These are phyloP conservation scores for Aspergillus sp. DNA, from an alignment of 2,329 filamentous ascomycete genomes.

Conservation along the genomic window DNA sequence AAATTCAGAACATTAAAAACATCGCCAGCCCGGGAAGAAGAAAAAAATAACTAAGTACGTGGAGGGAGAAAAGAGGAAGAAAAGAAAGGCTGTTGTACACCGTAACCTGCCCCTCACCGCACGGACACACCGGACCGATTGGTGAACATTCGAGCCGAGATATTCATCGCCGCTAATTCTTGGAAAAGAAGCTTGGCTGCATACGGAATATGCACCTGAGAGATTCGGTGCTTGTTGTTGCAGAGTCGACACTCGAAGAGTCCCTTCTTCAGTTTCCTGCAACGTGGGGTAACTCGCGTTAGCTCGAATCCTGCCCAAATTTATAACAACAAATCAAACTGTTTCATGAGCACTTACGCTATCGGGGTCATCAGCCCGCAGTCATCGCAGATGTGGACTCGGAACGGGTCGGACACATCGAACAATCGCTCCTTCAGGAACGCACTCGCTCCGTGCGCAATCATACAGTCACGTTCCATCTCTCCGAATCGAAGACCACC, in stretches of 20 bases:
- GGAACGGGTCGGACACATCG: constrained; percentile 95
- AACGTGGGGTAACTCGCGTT: constrained; percentile 29
- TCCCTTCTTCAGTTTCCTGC: constrained; percentile 87
- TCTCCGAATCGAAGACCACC: constrained; percentile 99
- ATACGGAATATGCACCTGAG: constrained; percentile 96
- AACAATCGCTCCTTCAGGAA: constrained; percentile 98
- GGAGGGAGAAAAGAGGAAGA: constrained; percentile 10
- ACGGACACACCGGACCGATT: constrained; percentile 53
- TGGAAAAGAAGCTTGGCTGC: constrained; percentile 98
- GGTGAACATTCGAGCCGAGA: constrained; percentile 95
- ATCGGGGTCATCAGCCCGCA: constrained; percentile 99
- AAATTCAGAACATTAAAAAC: constrained; percentile 11
- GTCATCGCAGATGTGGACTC: constrained; percentile 97
- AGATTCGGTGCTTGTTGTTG: constrained; percentile 99
- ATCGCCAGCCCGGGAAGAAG: constrained; percentile 10
- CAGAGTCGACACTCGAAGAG: constrained; percentile 96
- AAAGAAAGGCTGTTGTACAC: constrained; percentile 6
- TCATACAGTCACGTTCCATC: constrained; percentile 99
- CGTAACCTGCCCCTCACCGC: constrained; percentile 28
- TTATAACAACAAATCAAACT: not conserved
- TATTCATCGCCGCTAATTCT: constrained; percentile 97
- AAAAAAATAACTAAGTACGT: not conserved
- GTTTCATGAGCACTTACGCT: constrained; percentile 69
- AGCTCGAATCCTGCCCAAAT: constrained; percentile 26
- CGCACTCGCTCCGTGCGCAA: constrained; percentile 94